Percentiles rank a stretch among this genome's conserved stretches.
phyloP scores from a whole-genome alignment of 768 basidiomycete species.

The Chalciporus chontae region DNA sequence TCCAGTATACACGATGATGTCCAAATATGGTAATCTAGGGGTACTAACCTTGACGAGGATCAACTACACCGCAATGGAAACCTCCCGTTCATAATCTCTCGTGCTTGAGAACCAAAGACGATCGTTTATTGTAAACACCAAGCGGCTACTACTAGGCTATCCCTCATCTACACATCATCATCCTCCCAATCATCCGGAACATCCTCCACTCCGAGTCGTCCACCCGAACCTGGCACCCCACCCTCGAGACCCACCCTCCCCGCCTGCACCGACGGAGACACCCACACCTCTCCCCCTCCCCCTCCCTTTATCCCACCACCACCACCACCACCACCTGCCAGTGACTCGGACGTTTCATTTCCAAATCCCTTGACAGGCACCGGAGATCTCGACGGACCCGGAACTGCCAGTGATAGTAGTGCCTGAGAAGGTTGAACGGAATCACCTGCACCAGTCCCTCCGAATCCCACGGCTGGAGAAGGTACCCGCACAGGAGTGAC shows the following conservation, averaged over 20 bases:
- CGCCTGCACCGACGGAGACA: conserved; percentile 17
- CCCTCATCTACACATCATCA: conserved; percentile 37
- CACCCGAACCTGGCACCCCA: neutral
- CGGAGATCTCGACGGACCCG: conserved; percentile 7
- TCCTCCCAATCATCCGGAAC: conserved; percentile 61
- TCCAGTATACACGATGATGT: too few species aligned
- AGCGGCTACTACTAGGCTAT: too few species aligned
- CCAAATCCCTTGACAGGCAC: neutral
- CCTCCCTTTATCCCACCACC: too few species aligned
- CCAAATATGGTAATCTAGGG: too few species aligned
- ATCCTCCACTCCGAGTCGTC: conserved; percentile 2
- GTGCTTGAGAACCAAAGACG: too few species aligned
- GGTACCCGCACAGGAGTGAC: conserved; percentile 15
- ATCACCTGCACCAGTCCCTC: neutral
- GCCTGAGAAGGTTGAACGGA: too few species aligned
- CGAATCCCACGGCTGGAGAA: conserved; percentile 11
- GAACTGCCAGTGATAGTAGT: neutral
- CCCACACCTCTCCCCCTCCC: conserved; percentile 13
- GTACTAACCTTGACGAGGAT: too few species aligned
- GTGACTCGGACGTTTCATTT: too few species aligned
- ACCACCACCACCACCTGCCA: too few species aligned
- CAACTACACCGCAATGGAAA: too few species aligned
- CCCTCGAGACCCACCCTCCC: conserved; percentile 11
- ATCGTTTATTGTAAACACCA: too few species aligned
- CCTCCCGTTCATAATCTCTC: too few species aligned